phyloP scores from a whole-genome alignment of 2,329 filamentous ascomycete genomes.

The Venturia effusa region DNA sequence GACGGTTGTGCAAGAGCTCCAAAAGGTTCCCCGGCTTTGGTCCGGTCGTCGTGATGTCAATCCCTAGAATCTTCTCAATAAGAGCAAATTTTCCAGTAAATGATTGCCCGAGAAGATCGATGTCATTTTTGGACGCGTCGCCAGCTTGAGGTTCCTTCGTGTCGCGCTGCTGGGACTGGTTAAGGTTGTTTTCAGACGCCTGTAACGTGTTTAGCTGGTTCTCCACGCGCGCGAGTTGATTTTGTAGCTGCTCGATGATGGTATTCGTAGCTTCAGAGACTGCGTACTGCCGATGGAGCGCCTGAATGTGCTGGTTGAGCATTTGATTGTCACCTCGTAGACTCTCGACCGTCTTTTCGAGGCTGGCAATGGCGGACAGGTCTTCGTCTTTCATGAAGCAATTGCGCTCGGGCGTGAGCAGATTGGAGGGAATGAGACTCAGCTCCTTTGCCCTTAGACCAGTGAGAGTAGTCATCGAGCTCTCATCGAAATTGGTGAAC shows the following conservation, averaged over 20 bases:
- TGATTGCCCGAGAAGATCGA: not conserved
- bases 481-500: not conserved
- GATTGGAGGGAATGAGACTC: not conserved
- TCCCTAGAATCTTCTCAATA: conserved; percentile 2
- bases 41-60: conserved; percentile 6
- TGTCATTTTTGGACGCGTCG: not conserved
- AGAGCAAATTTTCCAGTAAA: conserved; percentile 5
- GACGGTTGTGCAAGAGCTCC: not conserved
- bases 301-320: not conserved
- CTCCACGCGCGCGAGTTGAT: not conserved
- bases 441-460: not conserved
- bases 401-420: not conserved
- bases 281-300: not conserved
- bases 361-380: not conserved
- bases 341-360: not conserved
- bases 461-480: not conserved
- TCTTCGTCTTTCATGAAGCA: not conserved
- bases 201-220: not conserved
- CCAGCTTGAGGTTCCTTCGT: not conserved
- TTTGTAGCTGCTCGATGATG: not conserved
- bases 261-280: not conserved
- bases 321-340: not conserved
- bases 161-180: not conserved
- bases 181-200: not conserved
- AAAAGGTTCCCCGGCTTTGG: conserved; percentile 6